Evolutionary conservation across 2,329 filamentous ascomycete species (phyloP).

Genomic region (Ceratocystis huliohia): DNA sequence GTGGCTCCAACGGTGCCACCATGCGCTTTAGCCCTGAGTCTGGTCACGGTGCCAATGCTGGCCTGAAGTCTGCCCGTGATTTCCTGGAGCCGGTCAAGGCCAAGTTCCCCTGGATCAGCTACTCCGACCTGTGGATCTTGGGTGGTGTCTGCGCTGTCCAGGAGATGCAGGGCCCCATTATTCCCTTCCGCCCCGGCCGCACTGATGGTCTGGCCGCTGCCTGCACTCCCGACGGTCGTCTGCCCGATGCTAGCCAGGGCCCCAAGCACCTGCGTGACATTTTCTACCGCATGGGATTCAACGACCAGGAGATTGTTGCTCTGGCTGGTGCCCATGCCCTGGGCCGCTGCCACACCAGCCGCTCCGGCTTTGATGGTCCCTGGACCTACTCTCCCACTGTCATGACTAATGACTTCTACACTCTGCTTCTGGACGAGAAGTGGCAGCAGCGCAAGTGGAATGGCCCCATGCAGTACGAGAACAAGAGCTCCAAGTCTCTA

Average conservation of each 20-base stretch:
- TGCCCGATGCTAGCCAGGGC: constrained; percentile 65
- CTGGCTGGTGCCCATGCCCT: constrained; percentile 75
- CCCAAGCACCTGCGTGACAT: constrained; percentile 75
- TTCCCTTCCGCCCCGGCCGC: constrained; percentile 84
- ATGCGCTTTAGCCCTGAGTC: constrained; percentile 90
- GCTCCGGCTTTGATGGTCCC: constrained; percentile 75
- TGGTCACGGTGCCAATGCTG: constrained; percentile 87
- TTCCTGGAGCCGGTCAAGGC: constrained; percentile 84
- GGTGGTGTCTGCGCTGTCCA: constrained; percentile 75
- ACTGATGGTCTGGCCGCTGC: constrained; percentile 62
- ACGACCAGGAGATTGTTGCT: constrained; percentile 92
- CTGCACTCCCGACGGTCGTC: constrained; percentile 88
- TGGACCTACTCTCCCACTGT: constrained; percentile 89
- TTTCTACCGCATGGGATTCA: constrained; percentile 95
- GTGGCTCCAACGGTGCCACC: constrained; percentile 89
- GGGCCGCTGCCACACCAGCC: constrained; percentile 79
- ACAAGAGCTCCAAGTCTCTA: constrained; percentile 70
- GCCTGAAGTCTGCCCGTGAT: constrained; percentile 71
- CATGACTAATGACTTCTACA: constrained; percentile 91
- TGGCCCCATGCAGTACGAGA: constrained; percentile 77
- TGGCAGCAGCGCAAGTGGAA: constrained; percentile 88
- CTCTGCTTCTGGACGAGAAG: constrained; percentile 77
- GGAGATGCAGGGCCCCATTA: constrained; percentile 80
- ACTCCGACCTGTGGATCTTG: constrained; percentile 96
- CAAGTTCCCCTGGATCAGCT: constrained; percentile 88